Evolutionary conservation across 2,329 filamentous ascomycete genomes (phyloP), one percentile per base, ranked within the genome.

Genomic region (Mollisia scopiformis): DNA sequence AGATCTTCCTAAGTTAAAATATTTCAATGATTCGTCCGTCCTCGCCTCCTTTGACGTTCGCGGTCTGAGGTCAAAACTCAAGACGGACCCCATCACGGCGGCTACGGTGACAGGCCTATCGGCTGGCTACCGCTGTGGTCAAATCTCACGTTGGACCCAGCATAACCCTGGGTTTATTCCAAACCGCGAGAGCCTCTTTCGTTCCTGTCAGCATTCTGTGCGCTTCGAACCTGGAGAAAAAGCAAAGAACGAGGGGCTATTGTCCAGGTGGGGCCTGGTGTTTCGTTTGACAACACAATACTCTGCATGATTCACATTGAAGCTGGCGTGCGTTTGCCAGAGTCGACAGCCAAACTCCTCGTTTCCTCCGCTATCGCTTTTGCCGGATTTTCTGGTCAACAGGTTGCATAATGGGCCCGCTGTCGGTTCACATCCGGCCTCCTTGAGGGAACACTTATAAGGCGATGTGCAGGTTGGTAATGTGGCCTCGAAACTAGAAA

Each of bases 71-170:
- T 58, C 57, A 49, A 65, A 66, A 64, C 63, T 62, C 57, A 43
- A 33, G n/a, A n/a, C n/a, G n/a, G n/a, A n/a, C n/a, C 58, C 62
- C 66, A 66, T 65, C 35, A 46, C 52, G 61, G 67, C 67, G 67
- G 61, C 63, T 67, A 65, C 52, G 33, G 59, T 31, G 6, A 31
- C 3, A 10, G 59, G 46, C 62, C 62, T 59, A 61, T 65, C 65
- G 63, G 63, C 57, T 62, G 53, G 43, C 56, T 43, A 57, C 63
- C 46, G 41, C 47, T 58, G n/a, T 53, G 30, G 30, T 27, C n/a
- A 39, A 55, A 49, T n/a, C 16, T 50, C 28, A 35, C 28, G 30
- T 39, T 47, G 33, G 49, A 47, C 60, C n/a, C 33, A 37, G 64
- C 62, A 61, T 66, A 16, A 55, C 55, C 61, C 63, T 60, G 27